Conservation (phyloP, 2,329 filamentous ascomycete species). For the Fusarium hostae region DNA sequence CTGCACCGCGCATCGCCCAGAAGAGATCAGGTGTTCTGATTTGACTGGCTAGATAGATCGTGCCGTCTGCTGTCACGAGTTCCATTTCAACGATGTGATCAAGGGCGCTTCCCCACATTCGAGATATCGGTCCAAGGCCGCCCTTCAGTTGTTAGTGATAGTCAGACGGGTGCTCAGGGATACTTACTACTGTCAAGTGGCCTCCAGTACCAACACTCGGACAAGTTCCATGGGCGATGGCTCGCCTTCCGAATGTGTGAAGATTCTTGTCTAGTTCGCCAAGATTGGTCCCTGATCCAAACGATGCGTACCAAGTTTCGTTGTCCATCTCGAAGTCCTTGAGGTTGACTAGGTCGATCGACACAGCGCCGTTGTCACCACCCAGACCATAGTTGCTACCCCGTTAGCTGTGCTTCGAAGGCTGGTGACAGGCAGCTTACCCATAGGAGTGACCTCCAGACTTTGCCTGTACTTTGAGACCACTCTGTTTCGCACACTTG, state of each 20-base stretch:
- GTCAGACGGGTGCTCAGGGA: accelerated
- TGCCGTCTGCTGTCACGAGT: constrained; percentile 67
- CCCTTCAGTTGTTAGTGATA: constrained; percentile 52
- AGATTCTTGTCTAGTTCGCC: constrained; percentile 62
- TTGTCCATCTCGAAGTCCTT: constrained; percentile 64
- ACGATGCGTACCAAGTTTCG: constrained; percentile 62
- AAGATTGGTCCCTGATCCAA: constrained; percentile 65
- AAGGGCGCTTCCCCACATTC: constrained; percentile 68
- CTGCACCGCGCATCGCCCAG: constrained; percentile 67
- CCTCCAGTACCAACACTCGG: constrained; percentile 69
- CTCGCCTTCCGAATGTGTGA: constrained; percentile 63
- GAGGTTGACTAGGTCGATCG: constrained; percentile 66
- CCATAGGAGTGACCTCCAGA: constrained; percentile 74
- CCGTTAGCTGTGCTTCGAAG: neutral
- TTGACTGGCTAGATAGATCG: constrained; percentile 59
- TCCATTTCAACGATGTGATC: constrained; percentile 61
- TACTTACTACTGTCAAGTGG: constrained; percentile 65
- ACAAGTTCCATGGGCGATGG: constrained; percentile 69
- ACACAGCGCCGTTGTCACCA: constrained; percentile 61
- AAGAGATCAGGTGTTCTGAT: constrained; percentile 64
- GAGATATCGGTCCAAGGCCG: constrained; percentile 66
- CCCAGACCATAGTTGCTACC: constrained; percentile 58
- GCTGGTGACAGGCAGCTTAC: constrained; percentile 47
- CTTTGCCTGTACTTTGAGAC: constrained; percentile 68
- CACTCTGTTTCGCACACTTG: constrained; percentile 63